Percentiles rank a stretch among this genome's conserved stretches.
Evolutionary conservation across 2,329 filamentous ascomycete species (phyloP).

Genomic region (Fusarium sp.): DNA sequence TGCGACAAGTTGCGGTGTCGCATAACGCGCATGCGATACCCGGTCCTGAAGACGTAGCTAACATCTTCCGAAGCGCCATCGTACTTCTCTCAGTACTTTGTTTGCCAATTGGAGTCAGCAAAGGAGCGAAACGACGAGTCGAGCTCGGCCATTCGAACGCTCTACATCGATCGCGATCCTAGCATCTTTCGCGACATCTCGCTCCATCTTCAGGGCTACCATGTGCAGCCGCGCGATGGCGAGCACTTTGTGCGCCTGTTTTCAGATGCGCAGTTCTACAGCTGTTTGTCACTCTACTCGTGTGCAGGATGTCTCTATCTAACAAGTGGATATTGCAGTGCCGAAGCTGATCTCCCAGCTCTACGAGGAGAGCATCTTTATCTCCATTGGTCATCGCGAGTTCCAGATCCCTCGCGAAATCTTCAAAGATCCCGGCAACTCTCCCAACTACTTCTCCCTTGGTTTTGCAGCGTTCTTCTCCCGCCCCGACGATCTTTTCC

Average conservation of each 20-base stretch:
- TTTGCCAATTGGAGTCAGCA: conserved; percentile 78
- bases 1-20: conserved; percentile 13
- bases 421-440: conserved; percentile 86
- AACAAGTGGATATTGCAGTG: conserved; percentile 62
- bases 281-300: conserved; percentile 64
- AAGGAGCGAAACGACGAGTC: conserved; percentile 69
- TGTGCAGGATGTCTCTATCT: background rate
- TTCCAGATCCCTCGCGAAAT: conserved; percentile 93
- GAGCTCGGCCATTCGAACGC: conserved; percentile 71
- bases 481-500: conserved; percentile 82
- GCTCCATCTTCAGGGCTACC: conserved; percentile 91
- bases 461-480: conserved; percentile 92
- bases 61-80: conserved; percentile 76
- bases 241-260: conserved; percentile 92
- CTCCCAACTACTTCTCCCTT: conserved; percentile 95
- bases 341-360: conserved; percentile 91
- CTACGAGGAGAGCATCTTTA: conserved; percentile 91
- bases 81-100: conserved; percentile 95
- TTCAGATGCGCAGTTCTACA: conserved; percentile 96
- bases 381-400: conserved; percentile 85
- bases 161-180: conserved; percentile 96
- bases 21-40: background rate
- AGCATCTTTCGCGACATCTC: conserved; percentile 90
- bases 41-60: conserved; percentile 9
- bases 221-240: conserved; percentile 83